A percentile compares a stretch with the other conserved stretches of the same genome.
Evolutionary conservation across 345 rosid species (phyloP).

Genomic region (Brassica rapa): DNA sequence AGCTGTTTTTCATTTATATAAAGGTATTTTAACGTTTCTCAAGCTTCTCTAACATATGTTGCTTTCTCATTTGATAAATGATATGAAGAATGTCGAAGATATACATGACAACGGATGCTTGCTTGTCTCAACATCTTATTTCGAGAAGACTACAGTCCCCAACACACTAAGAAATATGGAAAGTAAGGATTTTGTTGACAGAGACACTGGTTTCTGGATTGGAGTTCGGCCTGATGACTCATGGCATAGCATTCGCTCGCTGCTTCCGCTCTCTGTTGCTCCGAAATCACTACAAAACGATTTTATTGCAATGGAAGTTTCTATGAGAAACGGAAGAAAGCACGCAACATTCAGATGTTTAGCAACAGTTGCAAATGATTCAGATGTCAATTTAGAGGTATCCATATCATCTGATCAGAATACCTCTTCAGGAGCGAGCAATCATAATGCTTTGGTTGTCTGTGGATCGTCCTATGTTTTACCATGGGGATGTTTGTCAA

Average conservation of each 20-base stretch:
- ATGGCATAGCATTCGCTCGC: conserved; percentile 85
- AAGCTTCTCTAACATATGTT: conserved; percentile 15
- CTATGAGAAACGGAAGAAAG: conserved; percentile 90
- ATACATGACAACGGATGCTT: conserved; percentile 61
- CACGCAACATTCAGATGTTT: conserved; percentile 88
- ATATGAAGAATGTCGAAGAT: conserved; percentile 54
- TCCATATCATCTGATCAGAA: conserved; percentile 46
- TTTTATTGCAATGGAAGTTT: conserved; percentile 81
- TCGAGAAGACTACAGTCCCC: conserved; percentile 65
- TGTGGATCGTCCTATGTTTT: conserved; percentile 75
- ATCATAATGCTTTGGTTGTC: conserved; percentile 50
- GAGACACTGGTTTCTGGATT: conserved; percentile 92
- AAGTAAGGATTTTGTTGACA: conserved; percentile 44
- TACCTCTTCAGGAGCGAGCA: conserved; percentile 47
- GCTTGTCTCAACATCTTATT: conserved; percentile 69
- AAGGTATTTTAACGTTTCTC: conserved; percentile 9
- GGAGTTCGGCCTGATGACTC: conserved; percentile 58
- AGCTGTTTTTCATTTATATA: conserved; percentile 32
- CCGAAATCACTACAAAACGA: conserved; percentile 67
- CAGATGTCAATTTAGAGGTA: conserved; percentile 75
- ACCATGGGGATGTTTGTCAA: conserved; percentile 84
- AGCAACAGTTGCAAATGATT: conserved; percentile 79
- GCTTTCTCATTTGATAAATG: conserved; percentile 38
- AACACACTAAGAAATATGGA: conserved; percentile 56
- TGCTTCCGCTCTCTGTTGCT: conserved; percentile 78